Conservation (phyloP, 352 stramenopile species). For the Phytopythium mirpurense region DNA sequence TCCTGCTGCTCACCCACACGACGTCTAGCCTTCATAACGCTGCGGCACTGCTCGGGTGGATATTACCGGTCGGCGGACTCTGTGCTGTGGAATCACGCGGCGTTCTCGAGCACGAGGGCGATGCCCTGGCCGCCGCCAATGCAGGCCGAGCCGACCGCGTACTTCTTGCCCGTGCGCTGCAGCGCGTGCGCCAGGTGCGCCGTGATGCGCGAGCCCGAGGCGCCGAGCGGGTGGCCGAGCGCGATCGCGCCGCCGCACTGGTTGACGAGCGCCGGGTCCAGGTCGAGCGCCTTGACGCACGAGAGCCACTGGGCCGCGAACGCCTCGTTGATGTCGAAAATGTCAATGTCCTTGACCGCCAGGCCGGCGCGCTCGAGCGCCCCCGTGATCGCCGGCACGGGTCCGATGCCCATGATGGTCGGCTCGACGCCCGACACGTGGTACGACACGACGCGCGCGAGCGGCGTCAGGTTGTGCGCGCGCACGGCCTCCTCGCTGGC, state of each 20-base stretch:
- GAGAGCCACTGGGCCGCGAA: constrained; percentile 97
- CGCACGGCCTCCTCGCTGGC: constrained; percentile 92
- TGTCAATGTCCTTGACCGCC: constrained; percentile 92
- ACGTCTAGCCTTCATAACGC: no score
- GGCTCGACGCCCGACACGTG: constrained; percentile 93
- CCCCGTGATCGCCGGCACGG: constrained; percentile 91
- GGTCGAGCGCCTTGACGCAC: constrained; percentile 94
- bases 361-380: constrained; percentile 90
- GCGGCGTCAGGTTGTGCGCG: constrained; percentile 90
- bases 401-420: constrained; percentile 97
- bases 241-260: constrained; percentile 94
- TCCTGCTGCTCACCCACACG: no score
- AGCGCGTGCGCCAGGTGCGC: constrained; percentile 89
- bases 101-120: constrained; percentile 95
- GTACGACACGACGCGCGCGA: constrained; percentile 93
- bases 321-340: constrained; percentile 99
- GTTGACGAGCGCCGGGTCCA: constrained; percentile 93
- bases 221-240: constrained; percentile 95
- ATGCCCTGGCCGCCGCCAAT: constrained; percentile 98
- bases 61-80: no score
- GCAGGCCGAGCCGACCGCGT: constrained; percentile 95
- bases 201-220: constrained; percentile 91
- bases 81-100: no score
- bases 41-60: no score
- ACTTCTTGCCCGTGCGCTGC: constrained; percentile 84